Evolutionary conservation across 192 early-diverging fungal genomes (phyloP), one percentile per base, ranked within the genome.

Genomic region (Backusella sp.): DNA sequence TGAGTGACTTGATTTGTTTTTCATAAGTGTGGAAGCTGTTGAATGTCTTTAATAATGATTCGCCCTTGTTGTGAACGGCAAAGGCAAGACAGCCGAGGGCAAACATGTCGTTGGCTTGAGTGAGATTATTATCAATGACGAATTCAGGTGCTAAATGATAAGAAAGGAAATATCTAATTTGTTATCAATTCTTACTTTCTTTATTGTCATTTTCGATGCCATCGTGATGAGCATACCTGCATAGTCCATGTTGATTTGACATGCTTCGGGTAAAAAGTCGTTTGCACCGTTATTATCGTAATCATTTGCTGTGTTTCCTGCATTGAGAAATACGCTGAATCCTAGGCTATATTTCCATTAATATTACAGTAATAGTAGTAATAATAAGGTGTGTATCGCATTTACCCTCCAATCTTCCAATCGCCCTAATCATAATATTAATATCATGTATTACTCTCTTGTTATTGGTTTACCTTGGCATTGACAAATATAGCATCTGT

Each of bases 401-500:
- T 69, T 76, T 84, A 89, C 73, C 93, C 93, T 77, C 89, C 91
- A 76, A 94, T 84, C 77, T 93, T 94, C 93, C 93, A 94, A 75
- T 94, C 93, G 36, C 93, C 91, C 83, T 84, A 76, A 59, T 11
- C 0, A 23, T 21, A 69, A 6, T 15, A 59, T 2, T 11, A 14
- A 19, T 42, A 73, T 23, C 37, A 9, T n/a, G 32, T 28, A 44
- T 21, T 21, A 15, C 6, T 8, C 26, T 34, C 17, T 46, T 66
- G 36, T 65, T 26, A 39, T 28, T 35, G 11, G 39, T 9, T 73
- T 67, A 88, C 88, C 75, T 90, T 91, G n/a, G 87, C 83, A 73
- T 93, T 92, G 62, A 96, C 85, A 85, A 91, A 90, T 12, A 96
- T 85, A 42, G 92, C 87, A 19, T 89, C 86, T 1, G 95, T 93